Evolutionary conservation across 257 asterid species (phyloP), one percentile per base, ranked within the genome.

Genomic region (Fraxinus excelsior): DNA sequence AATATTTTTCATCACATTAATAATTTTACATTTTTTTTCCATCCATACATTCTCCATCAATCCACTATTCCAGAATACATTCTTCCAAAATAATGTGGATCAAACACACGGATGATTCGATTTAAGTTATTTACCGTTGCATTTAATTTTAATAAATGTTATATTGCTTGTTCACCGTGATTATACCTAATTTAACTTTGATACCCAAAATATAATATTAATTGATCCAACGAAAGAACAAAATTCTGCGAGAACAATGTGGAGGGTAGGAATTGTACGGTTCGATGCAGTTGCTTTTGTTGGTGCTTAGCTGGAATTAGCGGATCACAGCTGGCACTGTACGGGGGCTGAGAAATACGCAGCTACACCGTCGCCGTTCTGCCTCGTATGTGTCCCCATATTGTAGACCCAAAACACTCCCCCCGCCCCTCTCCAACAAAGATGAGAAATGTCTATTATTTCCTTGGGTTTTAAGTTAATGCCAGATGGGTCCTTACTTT

Each of bases 281-380:
- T 53, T 37, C 60, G 58, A 53, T 60, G 80, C 81, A 80, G 46
- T 35, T 80, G 81, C 74, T 71, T 85, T 78, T 85, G 72, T 31
- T 75, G 83, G 68, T 72, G 88, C 88, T 84, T 90, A 86, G 89
- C 92, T 89, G 92, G 94, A 87, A 86, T 81, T 84, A 76, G 87
- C 90, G 89, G 90, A 81, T 76, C 88, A 84, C 89, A 89, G 88
- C 82, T 89, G 94, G 86, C 87, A 80, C 74, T 44, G 90, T 86
- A 84, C 91, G 83, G 82, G 82, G 16, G 42, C 86, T 58, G 69
- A 74, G 72, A 53, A 66, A 68, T 79, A 74, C 72, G 76, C 90
- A 79, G 81, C 88, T 74, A 80, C 79, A 64, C 80, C 85, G 88
- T 83, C 90, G 89, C 80, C 89, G 90, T 75, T 84, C 81, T 71